Evolutionary conservation across 306 rosid genomes (phyloP).

Genomic region (Cucurbita maxima): DNA sequence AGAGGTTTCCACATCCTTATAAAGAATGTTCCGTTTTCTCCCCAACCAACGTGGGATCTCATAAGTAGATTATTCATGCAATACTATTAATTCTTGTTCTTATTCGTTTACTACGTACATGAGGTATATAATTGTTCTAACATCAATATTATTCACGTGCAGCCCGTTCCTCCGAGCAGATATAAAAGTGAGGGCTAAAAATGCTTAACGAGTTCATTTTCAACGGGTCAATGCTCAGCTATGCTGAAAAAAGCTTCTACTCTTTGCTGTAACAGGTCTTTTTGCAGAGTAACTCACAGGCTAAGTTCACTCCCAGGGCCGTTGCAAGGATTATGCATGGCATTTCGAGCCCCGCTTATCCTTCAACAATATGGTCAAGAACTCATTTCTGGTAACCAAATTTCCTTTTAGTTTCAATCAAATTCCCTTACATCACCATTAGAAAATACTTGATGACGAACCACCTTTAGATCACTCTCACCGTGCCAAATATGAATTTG

Average conservation of each 20-base stretch:
- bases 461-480: not conserved
- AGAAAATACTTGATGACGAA: not conserved
- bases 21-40: too few species aligned
- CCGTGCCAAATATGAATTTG: not conserved
- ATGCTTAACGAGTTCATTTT: conserved; percentile 13
- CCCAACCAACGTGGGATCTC: too few species aligned
- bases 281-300: conserved; percentile 69
- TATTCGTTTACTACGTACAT: not conserved
- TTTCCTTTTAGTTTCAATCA: not conserved
- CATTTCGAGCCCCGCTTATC: conserved; percentile 84
- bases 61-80: not conserved
- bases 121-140: conserved; percentile 17
- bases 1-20: too few species aligned
- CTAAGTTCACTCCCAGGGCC: conserved; percentile 83
- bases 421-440: not conserved
- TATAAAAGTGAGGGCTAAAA: conserved; percentile 47
- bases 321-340: conserved; percentile 92
- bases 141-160: conserved; percentile 32
- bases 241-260: not conserved
- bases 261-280: conserved; percentile 52
- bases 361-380: conserved; percentile 65
- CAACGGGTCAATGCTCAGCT: not conserved
- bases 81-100: not conserved
- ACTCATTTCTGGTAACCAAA: conserved; percentile 76
- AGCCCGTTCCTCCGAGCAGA: conserved; percentile 86